Evolutionary conservation across 108 stramenopile genomes (phyloP), one percentile per base, ranked within the genome.

Genomic region (Cyclotella choctawhatcheeana): DNA sequence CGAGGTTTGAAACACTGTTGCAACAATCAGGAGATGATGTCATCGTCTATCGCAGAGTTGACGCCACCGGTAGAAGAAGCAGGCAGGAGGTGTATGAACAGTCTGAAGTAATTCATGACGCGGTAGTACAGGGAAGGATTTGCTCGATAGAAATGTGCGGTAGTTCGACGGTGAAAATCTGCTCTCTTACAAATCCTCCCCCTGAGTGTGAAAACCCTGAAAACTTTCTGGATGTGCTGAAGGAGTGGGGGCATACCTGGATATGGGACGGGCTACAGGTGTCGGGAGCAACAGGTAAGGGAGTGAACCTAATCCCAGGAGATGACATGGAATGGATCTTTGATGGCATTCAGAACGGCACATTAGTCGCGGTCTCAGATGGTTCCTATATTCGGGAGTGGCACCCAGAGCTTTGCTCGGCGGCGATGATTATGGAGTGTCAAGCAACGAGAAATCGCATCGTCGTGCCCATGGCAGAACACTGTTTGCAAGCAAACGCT

Each of bases 331-430:
- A n/a, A n/a, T 40, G 37, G 37, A 40, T 40, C 37, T 10, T 40
- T 40, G 8, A 40, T 6, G 6, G 8, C 6, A 40, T 40, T 40
- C 37, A 12, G 37, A n/a, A 51, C 16, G 21, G 6, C 6, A 16
- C 50, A 5, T 51, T 51, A 51, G 12, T 51, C n/a, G 50, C 50
- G n/a, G 50, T 51, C 16, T 5, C 50, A 17, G 50, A 51, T 51
- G 50, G 50, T 17, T 51, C 21, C 20, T 51, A 16, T 17, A n/a
- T 51, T 21, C 50, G 21, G 6, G 50, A 51, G 50, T 17, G 8
- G 21, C 21, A 51, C 16, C 50, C 50, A 16, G 50, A 51, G 6
- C 6, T 51, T 5, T 51, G n/a, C 50, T 51, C 50, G 5, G 21
- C 20, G 50, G 21, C n/a, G n/a, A 13, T 51, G 8, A 22, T 40